Evolutionary conservation across 805 yeast genomes (phyloP), one percentile per base, ranked within the genome.

Genomic region (Brettanomyces sp.): DNA sequence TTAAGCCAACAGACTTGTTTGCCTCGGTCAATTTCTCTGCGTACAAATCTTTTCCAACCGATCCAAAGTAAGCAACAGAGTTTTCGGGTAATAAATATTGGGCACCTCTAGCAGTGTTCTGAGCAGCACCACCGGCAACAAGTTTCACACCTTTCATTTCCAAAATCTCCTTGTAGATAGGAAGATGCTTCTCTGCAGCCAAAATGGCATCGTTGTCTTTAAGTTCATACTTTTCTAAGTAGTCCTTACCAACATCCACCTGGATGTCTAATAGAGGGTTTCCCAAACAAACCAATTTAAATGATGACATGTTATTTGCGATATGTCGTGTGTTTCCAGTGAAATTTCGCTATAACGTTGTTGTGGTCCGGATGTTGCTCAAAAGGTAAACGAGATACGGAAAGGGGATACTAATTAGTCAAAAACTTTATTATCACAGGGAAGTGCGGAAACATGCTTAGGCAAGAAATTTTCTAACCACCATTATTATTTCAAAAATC

Each of bases 121-220:
- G 99, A 50, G 97, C 99, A 59, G 99, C 99, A 65, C 99, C 99
- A 57, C 99, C 99, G 51, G 99, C 99, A 56, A 91, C 79, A 50
- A 80, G 68, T 58, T 79, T 77, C 51, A 87, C 80, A 49, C 74
- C 77, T 35, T 74, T 70, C 63, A 69, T 70, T 35, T 72, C 65
- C 46, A 88, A 69, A 54, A 86, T 76, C 66, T 93, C 98, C 48
- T 77, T 82, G 67, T 73, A 93, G 63, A 93, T 85, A 46, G 91
- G 85, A 79, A 80, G 68, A 70, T 88, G 96, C 65, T 82, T 76
- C 53, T 80, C 89, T 56, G 86, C 95, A 39, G 68, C 73, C 53
- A 93, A 78, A 57, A 93, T 89, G 55, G 99, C 98, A 67, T 91
- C 98, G 65, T 93, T 84, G 51, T 83, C 88, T 67, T 91, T 89